These are phyloP conservation scores for Sclerotinia trifoliorum DNA, from an alignment of 2,329 filamentous ascomycete species.

Conservation along the genomic window DNA sequence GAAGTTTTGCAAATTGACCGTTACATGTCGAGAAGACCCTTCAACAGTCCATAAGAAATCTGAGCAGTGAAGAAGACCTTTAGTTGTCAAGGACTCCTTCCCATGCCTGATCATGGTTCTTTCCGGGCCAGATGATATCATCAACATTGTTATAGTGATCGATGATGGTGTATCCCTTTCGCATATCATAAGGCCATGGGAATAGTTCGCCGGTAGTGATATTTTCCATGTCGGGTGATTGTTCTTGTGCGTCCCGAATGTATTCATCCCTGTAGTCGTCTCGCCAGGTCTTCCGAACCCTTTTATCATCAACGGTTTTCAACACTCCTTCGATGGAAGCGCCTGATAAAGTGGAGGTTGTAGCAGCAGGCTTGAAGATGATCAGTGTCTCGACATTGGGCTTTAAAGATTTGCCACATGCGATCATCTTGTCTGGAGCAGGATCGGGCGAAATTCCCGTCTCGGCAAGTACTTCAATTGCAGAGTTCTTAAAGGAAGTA, in stretches of 20 bases:
- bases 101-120: not conserved
- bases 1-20: too few relatives aligned
- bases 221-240: not conserved
- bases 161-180: not conserved
- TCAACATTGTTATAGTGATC: not conserved
- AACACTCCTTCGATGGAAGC: not conserved
- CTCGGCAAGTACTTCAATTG: not conserved
- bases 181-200: slow-evolving; percentile 2
- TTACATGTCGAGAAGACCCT: not conserved
- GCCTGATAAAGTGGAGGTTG: not conserved
- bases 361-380: not conserved
- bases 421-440: not conserved
- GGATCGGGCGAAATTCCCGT: not conserved
- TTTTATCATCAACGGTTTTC: not conserved
- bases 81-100: not conserved
- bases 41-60: not conserved
- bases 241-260: not conserved
- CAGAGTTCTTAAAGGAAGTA: not conserved
- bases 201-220: not conserved
- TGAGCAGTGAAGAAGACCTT: not conserved
- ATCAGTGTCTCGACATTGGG: not conserved
- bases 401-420: not conserved
- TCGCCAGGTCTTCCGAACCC: not conserved
- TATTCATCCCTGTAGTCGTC: not conserved
- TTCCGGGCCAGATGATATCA: not conserved